Evolutionary conservation across 441 rosid species (phyloP).

Genomic region (Euphorbia schlechtendalii): DNA sequence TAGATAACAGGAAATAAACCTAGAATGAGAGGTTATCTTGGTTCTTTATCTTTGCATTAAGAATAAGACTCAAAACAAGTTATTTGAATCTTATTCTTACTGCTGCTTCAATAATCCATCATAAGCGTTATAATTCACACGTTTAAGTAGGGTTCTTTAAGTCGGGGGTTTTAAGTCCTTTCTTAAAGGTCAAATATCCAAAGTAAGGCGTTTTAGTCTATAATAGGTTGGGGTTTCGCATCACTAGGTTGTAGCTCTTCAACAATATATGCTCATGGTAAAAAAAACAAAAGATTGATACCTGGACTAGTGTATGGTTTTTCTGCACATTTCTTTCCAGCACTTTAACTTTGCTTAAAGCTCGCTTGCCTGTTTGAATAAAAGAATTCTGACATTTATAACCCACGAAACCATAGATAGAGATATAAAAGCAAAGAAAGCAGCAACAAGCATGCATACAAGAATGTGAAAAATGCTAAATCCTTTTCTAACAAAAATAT

Average conservation of each 20-base stretch:
- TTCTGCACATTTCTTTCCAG: constrained; percentile 52
- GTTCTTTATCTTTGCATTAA: no score
- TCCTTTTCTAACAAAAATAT: constrained; percentile 7
- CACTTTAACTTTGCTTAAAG: constrained; percentile 72
- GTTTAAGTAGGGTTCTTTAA: no score
- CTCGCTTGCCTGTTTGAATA: constrained; percentile 50
- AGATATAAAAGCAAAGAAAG: not conserved
- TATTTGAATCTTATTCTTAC: no score
- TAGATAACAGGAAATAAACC: no score
- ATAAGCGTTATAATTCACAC: no score
- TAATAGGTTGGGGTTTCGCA: no score
- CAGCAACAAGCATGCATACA: not conserved
- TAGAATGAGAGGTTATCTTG: no score
- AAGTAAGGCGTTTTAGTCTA: no score
- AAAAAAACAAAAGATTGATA: constrained; percentile 12
- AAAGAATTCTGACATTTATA: constrained; percentile 6
- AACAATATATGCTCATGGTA: not conserved
- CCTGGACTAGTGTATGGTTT: constrained; percentile 64
- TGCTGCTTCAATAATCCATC: no score
- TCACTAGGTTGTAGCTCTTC: not conserved
- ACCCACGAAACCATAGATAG: not conserved
- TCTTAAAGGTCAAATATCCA: no score
- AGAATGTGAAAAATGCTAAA: not conserved
- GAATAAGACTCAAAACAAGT: no score
- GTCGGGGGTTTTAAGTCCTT: no score